These are phyloP conservation scores for Mitosporidium daphniae DNA, from an alignment of 371 early-diverging fungal genomes.

Conservation along the genomic window DNA sequence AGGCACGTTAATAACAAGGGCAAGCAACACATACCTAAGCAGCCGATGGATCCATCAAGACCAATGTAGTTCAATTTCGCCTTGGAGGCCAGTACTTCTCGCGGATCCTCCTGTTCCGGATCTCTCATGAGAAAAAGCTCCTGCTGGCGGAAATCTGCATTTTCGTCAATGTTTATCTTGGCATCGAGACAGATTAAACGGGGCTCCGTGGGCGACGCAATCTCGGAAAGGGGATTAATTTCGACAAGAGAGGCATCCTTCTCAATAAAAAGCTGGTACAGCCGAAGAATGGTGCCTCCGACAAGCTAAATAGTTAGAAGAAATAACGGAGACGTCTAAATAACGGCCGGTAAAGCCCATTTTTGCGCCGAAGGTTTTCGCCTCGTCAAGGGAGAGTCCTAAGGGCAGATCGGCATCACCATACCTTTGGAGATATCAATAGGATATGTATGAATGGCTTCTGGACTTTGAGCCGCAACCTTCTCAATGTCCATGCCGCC, in stretches of 20 bases:
- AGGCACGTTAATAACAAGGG: constrained; percentile 5
- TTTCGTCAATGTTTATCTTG: constrained; percentile 86
- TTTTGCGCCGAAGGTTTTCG: constrained; percentile 21
- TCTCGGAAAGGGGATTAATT: constrained; percentile 82
- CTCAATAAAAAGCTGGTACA: constrained; percentile 69
- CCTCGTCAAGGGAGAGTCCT: constrained; percentile 6
- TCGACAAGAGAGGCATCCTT: constrained; percentile 86
- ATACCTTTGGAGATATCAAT: constrained; percentile 26
- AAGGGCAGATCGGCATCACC: constrained; percentile 6
- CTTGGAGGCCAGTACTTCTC: constrained; percentile 80
- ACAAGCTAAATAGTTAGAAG: constrained; percentile 12
- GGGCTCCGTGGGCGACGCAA: constrained; percentile 25
- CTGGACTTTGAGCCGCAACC: constrained; percentile 64
- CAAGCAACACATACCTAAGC: constrained; percentile 10
- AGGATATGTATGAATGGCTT: constrained; percentile 43
- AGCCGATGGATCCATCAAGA: constrained; percentile 49
- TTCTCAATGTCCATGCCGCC: constrained; percentile 88
- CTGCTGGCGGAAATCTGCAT: constrained; percentile 78
- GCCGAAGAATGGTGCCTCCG: constrained; percentile 45
- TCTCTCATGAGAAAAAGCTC: constrained; percentile 49
- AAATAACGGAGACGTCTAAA: constrained; percentile 15
- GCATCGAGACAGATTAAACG: constrained; percentile 27
- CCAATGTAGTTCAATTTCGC: constrained; percentile 91
- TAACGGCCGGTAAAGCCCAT: constrained; percentile 48
- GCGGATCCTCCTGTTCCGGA: constrained; percentile 64